Percentiles rank a stretch among this genome's conserved stretches.
Conservation (phyloP, 108 stramenopile genomes). For the Chaetoceros tenuissimus region DNA sequence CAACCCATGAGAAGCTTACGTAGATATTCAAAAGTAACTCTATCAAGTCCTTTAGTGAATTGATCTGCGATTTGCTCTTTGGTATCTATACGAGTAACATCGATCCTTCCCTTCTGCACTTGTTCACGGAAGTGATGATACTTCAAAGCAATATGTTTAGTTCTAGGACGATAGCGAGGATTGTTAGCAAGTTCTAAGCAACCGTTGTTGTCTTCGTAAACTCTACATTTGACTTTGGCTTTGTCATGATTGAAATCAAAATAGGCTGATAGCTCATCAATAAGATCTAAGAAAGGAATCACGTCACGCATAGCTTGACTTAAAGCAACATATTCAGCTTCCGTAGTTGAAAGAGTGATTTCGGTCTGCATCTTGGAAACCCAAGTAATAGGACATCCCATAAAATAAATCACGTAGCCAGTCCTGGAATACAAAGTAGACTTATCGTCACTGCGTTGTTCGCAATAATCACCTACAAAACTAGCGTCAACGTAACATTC, state of each 20-base stretch:
- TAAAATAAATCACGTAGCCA: conserved; percentile 15
- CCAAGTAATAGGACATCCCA: conserved; percentile 14
- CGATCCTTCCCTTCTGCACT: conserved; percentile 19
- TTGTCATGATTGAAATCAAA: background rate
- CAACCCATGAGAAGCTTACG: conserved; percentile 8
- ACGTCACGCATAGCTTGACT: conserved; percentile 18
- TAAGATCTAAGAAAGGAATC: conserved; percentile 21
- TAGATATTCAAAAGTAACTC: conserved; percentile 3
- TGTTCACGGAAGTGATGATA: conserved; percentile 27
- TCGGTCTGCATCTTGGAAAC: conserved; percentile 25
- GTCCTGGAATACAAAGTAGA: background rate
- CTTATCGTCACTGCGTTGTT: background rate
- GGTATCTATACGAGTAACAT: conserved; percentile 14
- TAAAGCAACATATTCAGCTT: conserved; percentile 21
- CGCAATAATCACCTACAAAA: conserved; percentile 8
- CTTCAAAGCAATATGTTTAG: conserved; percentile 29
- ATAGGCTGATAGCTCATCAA: conserved; percentile 13
- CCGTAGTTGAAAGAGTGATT: conserved; percentile 21
- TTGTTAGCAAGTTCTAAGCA: conserved; percentile 22
- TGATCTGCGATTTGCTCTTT: conserved; percentile 10
- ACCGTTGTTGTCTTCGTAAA: conserved; percentile 32
- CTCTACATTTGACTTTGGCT: conserved; percentile 17
- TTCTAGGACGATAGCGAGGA: conserved; percentile 21
- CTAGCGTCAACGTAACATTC: conserved; percentile 24
- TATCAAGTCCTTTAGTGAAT: conserved; percentile 1